Conservation (phyloP, 805 yeast species). For the Yamadazyma olivae region DNA sequence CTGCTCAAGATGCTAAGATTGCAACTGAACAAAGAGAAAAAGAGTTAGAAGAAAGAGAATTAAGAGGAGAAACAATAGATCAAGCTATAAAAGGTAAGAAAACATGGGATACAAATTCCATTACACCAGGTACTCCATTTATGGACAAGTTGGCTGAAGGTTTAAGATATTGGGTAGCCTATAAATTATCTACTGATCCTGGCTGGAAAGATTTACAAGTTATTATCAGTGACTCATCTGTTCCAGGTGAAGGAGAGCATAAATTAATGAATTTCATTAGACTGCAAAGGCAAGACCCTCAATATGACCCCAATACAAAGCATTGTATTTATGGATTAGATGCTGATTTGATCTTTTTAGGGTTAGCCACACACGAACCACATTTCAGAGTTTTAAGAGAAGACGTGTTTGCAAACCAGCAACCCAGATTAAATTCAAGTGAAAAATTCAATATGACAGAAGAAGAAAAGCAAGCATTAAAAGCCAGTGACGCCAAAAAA, state of each 20-base stretch:
- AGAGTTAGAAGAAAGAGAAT: constrained; percentile 55
- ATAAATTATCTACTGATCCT: constrained; percentile 82
- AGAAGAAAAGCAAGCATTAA: constrained; percentile 46
- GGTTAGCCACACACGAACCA: constrained; percentile 97
- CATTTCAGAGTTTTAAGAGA: constrained; percentile 92
- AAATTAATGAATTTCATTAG: constrained; percentile 95
- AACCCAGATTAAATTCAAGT: constrained; percentile 40
- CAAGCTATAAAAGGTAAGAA: constrained; percentile 68
- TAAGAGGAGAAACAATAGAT: constrained; percentile 73
- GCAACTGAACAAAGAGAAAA: constrained; percentile 68
- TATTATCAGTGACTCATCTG: constrained; percentile 91
- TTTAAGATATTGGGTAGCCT: constrained; percentile 87
- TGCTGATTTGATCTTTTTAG: constrained; percentile 95
- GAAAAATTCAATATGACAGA: constrained; percentile 59
- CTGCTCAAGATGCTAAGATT: constrained; percentile 86
- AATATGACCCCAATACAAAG: constrained; percentile 87
- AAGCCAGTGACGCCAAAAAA: constrained; percentile 51
- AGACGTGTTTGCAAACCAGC: constrained; percentile 87
- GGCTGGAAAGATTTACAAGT: constrained; percentile 92
- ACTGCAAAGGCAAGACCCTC: constrained; percentile 81
- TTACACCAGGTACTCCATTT: constrained; percentile 98
- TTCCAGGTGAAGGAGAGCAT: constrained; percentile 99
- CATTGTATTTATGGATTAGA: constrained; percentile 97
- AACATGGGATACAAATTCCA: constrained; percentile 93
- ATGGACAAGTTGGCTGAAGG: constrained; percentile 87